A percentile compares a stretch with the other conserved stretches of the same genome.
Evolutionary conservation across 2,329 filamentous ascomycete genomes (phyloP).

Genomic region (Acephala macrosclerotiorum): DNA sequence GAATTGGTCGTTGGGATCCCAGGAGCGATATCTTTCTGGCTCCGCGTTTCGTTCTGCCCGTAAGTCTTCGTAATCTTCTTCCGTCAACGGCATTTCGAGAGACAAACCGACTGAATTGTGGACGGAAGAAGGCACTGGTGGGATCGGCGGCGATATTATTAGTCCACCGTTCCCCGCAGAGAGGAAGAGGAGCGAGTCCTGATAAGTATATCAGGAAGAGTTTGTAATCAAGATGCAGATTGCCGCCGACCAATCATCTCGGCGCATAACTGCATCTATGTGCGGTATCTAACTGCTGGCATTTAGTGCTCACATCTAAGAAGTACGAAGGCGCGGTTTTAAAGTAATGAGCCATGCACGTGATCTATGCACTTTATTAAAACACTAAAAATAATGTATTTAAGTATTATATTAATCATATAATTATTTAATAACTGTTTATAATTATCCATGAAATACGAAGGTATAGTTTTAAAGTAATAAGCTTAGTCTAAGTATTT

Average conservation of each 20-base stretch:
- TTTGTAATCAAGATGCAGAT: background rate
- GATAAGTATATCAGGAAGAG: background rate
- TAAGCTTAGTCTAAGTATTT: no score
- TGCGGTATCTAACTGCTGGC: background rate
- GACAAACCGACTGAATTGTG: background rate
- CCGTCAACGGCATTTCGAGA: slow-evolving; percentile 5
- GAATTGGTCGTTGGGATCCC: slow-evolving; percentile 4
- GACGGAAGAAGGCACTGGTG: background rate
- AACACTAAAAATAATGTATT: no score
- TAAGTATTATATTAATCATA: no score
- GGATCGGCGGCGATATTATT: background rate
- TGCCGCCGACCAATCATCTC: background rate
- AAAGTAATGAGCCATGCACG: no score
- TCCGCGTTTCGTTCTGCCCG: slow-evolving; percentile 9
- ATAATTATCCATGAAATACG: no score
- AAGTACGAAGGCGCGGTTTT: no score
- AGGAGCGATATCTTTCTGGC: slow-evolving; percentile 1
- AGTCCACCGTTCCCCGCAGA: background rate
- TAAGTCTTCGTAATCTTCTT: slow-evolving; percentile 10
- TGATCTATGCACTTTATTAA: no score
- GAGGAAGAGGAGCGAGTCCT: background rate
- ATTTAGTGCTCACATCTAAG: no score
- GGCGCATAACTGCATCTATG: background rate
- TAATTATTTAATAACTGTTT: no score
- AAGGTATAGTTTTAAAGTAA: no score